phyloP scores from a whole-genome alignment of 495 filamentous ascomycete genomes.

The Penicillium cataractarum region DNA sequence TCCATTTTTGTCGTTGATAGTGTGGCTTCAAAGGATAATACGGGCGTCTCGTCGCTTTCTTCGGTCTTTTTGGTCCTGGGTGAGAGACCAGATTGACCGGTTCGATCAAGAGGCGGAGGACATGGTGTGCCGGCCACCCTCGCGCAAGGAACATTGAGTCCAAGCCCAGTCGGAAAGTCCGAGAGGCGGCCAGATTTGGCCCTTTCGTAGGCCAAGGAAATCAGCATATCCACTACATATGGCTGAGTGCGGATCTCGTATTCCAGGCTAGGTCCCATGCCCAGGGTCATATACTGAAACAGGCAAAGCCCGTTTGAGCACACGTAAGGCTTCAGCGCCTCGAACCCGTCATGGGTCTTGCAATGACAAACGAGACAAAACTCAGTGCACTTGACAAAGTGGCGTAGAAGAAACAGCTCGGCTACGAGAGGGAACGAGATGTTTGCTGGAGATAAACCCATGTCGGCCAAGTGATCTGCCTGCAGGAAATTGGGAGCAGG shows the following conservation, averaged over 20 bases:
- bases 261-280: conserved; percentile 83
- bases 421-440: conserved; percentile 71
- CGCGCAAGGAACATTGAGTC: conserved; percentile 66
- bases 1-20: conserved; percentile 42
- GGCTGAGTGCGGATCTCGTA: conserved; percentile 81
- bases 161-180: conserved; percentile 71
- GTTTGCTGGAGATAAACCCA: conserved; percentile 7
- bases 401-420: conserved; percentile 79
- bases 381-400: conserved; percentile 81
- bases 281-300: conserved; percentile 89
- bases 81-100: not conserved
- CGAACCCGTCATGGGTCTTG: conserved; percentile 69
- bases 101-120: too few species aligned
- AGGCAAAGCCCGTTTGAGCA: conserved; percentile 81
- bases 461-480: conserved; percentile 55
- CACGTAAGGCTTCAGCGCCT: conserved; percentile 90
- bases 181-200: conserved; percentile 48
- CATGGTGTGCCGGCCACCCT: not conserved
- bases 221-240: conserved; percentile 81
- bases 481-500: conserved; percentile 39
- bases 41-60: not conserved
- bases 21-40: conserved; percentile 10
- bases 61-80: too few species aligned
- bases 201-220: conserved; percentile 78
- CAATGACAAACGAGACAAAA: conserved; percentile 89